Base-by-base conservation (phyloP, 2,329 filamentous ascomycete species). In the Apiospora marii region DNA sequence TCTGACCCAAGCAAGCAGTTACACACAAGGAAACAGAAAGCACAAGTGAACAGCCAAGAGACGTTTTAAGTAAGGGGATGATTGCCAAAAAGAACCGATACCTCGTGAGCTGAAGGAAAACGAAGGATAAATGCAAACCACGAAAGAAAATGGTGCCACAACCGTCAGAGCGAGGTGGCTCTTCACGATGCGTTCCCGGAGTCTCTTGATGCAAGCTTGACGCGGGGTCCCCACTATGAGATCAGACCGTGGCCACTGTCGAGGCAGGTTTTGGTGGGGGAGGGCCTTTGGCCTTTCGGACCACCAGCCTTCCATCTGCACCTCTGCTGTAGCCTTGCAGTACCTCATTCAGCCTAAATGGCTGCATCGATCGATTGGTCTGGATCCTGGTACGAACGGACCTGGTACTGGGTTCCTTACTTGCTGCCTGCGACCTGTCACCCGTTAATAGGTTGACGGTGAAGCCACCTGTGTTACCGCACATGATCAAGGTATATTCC, bases 201-300 rank as follows among this genome's bases (percentile, higher is more conserved):
- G 58, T 67, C 24, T 67, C 70, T 51, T 70, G 72, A 72, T 70
- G 67, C 70, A 72, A 68, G 67, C 67, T 72, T 73, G 70, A 69
- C 44, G 67, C 44, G 67, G 67, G 67, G 67, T 49, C 48, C 44
- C 67, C 67, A 69, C 67, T 49, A 69, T 69, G 67, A 69, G 44
- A 69, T 69, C 67, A 69, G 67, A 37, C 3, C 34, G 58, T 64
- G 41, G 34, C 58, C 58, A 64, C 19, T 41, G 34, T 64, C 58
- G 58, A 64, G 34, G 6, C 58, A 64, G 19, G 58, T 41, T 64
- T 64, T 64, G 58, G 58, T 41, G 58, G 58, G 53, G 58, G 58
- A 64, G 22, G 34, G 34, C 37, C 58, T 41, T 4, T 64, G 34
- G 34, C 37, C 58, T 41, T 4, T 64, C 58, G 8, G 58, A 24